phyloP scores from a whole-genome alignment of 148 eudicot species.

The Vaccinium myrtillus region DNA sequence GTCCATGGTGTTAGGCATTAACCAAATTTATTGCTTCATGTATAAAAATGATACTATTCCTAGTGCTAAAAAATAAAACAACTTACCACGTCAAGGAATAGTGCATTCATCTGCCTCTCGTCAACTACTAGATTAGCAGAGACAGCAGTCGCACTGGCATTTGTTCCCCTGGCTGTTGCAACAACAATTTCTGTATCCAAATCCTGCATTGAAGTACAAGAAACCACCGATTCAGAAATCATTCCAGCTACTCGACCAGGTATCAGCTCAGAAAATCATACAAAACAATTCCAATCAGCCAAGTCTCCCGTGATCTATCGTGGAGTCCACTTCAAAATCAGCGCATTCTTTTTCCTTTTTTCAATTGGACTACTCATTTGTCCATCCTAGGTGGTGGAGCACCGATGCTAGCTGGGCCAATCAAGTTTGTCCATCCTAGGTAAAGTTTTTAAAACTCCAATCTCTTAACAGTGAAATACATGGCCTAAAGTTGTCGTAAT shows the following conservation, averaged over 20 bases:
- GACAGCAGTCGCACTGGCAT: constrained; percentile 66
- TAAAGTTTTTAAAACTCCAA: neutral
- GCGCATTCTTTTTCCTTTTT: neutral
- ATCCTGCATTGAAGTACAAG: constrained; percentile 47
- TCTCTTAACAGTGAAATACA: neutral
- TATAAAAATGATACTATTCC: neutral
- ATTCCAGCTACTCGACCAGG: neutral
- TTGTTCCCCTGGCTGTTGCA: constrained; percentile 76
- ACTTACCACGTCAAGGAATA: constrained; percentile 88
- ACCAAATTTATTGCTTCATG: neutral
- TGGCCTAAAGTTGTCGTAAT: neutral
- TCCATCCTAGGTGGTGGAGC: constrained; percentile 9
- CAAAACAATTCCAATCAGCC: neutral
- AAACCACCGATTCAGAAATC: constrained; percentile 1
- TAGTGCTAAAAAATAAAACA: neutral
- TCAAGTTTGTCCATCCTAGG: neutral
- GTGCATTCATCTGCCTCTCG: constrained; percentile 95
- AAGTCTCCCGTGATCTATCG: neutral
- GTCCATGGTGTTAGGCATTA: neutral
- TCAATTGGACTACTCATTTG: neutral
- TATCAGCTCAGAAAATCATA: neutral
- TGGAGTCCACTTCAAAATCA: neutral
- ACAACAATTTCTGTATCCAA: constrained; percentile 88
- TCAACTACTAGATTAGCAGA: constrained; percentile 82
- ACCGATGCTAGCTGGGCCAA: neutral